Evolutionary conservation across 352 stramenopile genomes (phyloP), one percentile per base, ranked within the genome.

Genomic region (Thalassiosira mediterranea): DNA sequence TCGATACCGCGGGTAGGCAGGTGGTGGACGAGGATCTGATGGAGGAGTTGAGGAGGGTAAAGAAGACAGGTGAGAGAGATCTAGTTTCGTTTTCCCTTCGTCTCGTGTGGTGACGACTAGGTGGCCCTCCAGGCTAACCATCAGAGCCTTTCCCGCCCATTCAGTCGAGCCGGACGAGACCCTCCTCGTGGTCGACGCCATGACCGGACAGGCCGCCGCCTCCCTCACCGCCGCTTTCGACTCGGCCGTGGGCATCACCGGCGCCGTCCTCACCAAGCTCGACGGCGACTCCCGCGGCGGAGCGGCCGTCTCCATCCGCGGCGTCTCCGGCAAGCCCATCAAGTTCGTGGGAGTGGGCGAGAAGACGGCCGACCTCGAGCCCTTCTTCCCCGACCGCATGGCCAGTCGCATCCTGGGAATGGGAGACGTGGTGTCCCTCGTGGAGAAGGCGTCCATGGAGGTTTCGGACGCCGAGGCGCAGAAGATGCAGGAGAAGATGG

Each of bases 261-360:
- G 91, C 34, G 85, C 91, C n/a, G 85, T 96, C 37, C 68, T 96
- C 0, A 95, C 91, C 4, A 96, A 95, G 71, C 64, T 95, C 42
- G 93, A 96, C 83, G 93, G 93, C 68, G 91, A 96, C 77, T 92
- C 90, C 17, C 76, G 89, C 7, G 91, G 93, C 32, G 91, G 93
- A 63, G 87, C 87, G n/a, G 89, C 87, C 42, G 76, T 93, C 7
- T 88, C 71, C 51, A 86, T 94, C 37, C 78, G 86, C 29, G 89
- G 82, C 21, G 89, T 95, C 0, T 91, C 71, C 40, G 90, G 90
- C 26, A 94, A 93, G 65, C 91, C 91, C 34, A 95, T 96, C 74
- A 96, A 95, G 76, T 96, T 96, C 78, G 84, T 96, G 17, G 93
- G 93, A 63, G 88, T 88, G 1, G 93, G 93, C 25, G 93, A 96